Conservation (phyloP, 208 protist species). For the Pavlovales sp. region DNA sequence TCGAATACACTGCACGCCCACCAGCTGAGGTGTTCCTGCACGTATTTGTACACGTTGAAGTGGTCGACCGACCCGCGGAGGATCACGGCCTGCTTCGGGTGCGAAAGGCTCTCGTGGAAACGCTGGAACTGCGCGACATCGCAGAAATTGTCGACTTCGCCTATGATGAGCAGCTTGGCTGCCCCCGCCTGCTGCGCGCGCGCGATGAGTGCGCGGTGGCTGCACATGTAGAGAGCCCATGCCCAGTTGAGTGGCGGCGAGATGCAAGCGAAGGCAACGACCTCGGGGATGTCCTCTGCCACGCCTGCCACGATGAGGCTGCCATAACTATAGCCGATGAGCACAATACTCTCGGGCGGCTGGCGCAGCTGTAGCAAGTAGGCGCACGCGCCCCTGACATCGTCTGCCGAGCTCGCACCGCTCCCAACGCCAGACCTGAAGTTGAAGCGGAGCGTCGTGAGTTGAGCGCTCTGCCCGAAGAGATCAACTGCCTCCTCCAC, state of each 20-base stretch:
- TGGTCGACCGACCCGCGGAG: neutral
- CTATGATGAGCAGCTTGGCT: neutral
- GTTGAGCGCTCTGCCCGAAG: neutral
- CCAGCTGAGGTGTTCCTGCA: neutral
- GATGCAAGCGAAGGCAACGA: neutral
- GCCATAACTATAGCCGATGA: conserved; percentile 9
- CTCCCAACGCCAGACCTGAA: neutral
- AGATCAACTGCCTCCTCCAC: neutral
- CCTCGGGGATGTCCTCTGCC: neutral
- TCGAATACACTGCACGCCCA: neutral
- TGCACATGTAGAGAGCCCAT: conserved; percentile 8
- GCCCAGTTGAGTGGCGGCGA: neutral
- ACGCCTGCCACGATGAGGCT: neutral
- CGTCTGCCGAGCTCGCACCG: neutral
- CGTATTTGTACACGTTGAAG: neutral
- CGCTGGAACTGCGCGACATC: neutral
- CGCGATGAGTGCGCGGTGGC: neutral
- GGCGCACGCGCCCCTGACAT: neutral
- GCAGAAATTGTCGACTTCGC: neutral
- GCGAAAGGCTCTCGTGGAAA: neutral
- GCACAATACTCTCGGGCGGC: neutral
- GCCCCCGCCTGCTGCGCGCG: neutral
- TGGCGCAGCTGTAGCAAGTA: neutral
- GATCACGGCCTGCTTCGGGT: neutral
- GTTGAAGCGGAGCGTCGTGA: conserved; percentile 12